Evolutionary conservation across 345 rosid species (phyloP), one percentile per base, ranked within the genome.

Genomic region (Eucalyptus erythrocorys): DNA sequence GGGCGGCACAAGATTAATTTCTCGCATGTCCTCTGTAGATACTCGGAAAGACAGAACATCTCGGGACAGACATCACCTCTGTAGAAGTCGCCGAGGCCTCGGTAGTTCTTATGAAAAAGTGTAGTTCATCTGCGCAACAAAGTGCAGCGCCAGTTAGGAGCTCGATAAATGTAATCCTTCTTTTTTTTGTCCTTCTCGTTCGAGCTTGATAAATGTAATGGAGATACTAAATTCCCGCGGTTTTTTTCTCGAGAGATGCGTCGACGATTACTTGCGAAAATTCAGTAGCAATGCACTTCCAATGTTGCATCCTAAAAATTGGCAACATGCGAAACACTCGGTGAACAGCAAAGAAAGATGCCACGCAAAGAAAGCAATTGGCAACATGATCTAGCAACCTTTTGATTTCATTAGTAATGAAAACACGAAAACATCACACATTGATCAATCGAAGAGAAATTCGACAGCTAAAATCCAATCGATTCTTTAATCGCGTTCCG

Each of bases 311-410:
- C 45, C 7, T 71, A 1, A 37, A 10, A 34, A 37, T n/a, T n/a
- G n/a, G n/a, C n/a, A n/a, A n/a, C 13, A 0, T 55, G 4, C 3
- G 5, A 24, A 55, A 55, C 32, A 2, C 37, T 32, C 5, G 3
- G 10, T 64, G 8, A 21, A 64, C 34, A 7, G 5, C 17, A 64
- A n/a, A 30, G 2, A n/a, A 6, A 30, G 17, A n/a, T 61, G 17
- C 4, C 24, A 53, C 8, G 5, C 10, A 6, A 59, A 61, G 8
- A 2, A 59, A 61, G 32, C 71, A 27, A 61, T 61, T n/a, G 8
- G 9, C 19, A 2, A 61, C 19, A 0, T 27, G 2, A 59, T 27
- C 34, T 13, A 6, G 34, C 34, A 13, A 13, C 17, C 19, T 16
- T 66, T n/a, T 3, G 11, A 66, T 15, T 66, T 34, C 10, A 66